Percentiles rank a stretch among this genome's conserved stretches.
These are phyloP conservation scores for Lentinus polychrous DNA, from an alignment of 1,284 basidiomycete species.

Conservation along the genomic window DNA sequence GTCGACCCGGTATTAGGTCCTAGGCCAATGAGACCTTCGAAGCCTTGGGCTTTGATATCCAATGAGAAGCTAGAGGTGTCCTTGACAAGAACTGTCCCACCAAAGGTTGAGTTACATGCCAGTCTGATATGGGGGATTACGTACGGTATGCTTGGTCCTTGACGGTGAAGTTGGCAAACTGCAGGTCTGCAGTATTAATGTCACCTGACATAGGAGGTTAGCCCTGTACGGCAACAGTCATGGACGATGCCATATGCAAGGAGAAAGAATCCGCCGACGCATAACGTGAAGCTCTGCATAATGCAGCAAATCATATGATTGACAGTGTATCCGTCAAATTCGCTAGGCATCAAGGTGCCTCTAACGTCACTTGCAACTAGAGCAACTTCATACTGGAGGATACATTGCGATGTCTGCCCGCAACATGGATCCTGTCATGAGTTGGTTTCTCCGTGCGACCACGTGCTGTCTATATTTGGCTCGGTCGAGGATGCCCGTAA, in stretches of 20 bases:
- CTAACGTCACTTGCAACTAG: background rate
- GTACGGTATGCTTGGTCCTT: constrained; percentile 60
- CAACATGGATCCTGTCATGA: too few relatives aligned
- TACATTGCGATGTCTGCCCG: background rate
- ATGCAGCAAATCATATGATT: too few relatives aligned
- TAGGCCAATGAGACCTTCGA: constrained; percentile 65
- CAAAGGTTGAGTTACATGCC: background rate
- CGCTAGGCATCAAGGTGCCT: too few relatives aligned
- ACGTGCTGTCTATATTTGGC: too few relatives aligned
- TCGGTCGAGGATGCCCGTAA: too few relatives aligned
- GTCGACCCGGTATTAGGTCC: constrained; percentile 68
- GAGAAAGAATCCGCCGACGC: too few relatives aligned
- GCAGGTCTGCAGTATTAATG: constrained; percentile 47
- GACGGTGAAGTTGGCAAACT: constrained; percentile 52
- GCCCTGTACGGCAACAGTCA: constrained; percentile 3
- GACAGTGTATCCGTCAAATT: too few relatives aligned
- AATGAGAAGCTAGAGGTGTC: constrained; percentile 62
- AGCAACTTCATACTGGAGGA: too few relatives aligned
- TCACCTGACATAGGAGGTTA: constrained; percentile 36
- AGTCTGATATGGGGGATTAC: constrained; percentile 21
- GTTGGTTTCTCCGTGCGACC: too few relatives aligned
- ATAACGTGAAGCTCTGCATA: too few relatives aligned
- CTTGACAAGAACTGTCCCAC: constrained; percentile 50
- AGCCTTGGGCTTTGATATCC: constrained; percentile 53
- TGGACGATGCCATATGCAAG: background rate